Conservation (phyloP, 352 stramenopile genomes). For the Peronospora belbahrii region DNA sequence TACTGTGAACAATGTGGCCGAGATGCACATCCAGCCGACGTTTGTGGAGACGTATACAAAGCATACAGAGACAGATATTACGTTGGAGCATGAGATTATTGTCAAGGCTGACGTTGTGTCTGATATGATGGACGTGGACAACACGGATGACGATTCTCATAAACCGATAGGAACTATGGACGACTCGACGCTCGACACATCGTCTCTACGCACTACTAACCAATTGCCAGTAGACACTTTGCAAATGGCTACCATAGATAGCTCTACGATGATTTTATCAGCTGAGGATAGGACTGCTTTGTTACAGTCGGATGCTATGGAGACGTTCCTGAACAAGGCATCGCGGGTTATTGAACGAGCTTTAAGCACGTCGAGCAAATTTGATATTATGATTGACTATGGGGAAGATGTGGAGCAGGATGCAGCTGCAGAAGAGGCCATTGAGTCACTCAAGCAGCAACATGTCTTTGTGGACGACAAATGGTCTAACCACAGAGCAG, state of each 20-base stretch:
- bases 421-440: constrained; percentile 40
- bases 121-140: constrained; percentile 45
- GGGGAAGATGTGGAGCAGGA: constrained; percentile 63
- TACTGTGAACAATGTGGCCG: constrained; percentile 64
- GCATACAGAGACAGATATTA: constrained; percentile 78
- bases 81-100: constrained; percentile 69
- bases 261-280: constrained; percentile 18
- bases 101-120: constrained; percentile 30
- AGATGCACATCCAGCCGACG: constrained; percentile 76
- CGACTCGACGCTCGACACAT: constrained; percentile 7
- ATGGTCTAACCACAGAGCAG: constrained; percentile 73
- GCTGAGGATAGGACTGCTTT: constrained; percentile 61
- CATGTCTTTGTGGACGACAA: constrained; percentile 69
- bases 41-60: constrained; percentile 83
- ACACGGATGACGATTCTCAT: constrained; percentile 14
- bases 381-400: constrained; percentile 84
- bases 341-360: constrained; percentile 76
- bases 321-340: constrained; percentile 65
- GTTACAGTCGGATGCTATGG: constrained; percentile 69
- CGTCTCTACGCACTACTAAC: constrained; percentile 34
- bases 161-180: constrained; percentile 31
- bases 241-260: constrained; percentile 25
- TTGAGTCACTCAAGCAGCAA: constrained; percentile 62
- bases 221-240: constrained; percentile 43
- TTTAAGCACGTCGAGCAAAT: constrained; percentile 66